Evolutionary conservation across 2,329 filamentous ascomycete species (phyloP).

Genomic region (Sporothrix phasma): DNA sequence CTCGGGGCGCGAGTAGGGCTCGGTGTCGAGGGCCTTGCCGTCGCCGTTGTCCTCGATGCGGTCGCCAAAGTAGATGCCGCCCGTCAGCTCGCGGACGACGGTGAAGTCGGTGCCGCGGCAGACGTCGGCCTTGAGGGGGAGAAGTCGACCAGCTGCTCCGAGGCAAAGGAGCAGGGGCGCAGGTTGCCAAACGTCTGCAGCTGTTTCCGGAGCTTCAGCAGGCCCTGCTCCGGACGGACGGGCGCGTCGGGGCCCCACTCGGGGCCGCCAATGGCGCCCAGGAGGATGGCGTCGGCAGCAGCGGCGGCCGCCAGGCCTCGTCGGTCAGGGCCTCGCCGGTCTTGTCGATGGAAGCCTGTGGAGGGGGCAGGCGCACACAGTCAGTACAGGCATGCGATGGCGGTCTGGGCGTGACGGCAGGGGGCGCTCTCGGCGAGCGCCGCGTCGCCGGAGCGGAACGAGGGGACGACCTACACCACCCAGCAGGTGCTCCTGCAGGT

Average conservation of each 20-base stretch:
- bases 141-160: slow-evolving; percentile 68
- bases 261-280: slow-evolving; percentile 91
- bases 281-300: slow-evolving; percentile 75
- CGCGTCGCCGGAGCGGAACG: slow-evolving; percentile 12
- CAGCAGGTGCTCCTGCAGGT: slow-evolving; percentile 80
- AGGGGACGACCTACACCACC: slow-evolving; percentile 63
- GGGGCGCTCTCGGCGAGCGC: no score
- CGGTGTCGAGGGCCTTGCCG: slow-evolving; percentile 69
- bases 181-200: slow-evolving; percentile 92
- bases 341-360: slow-evolving; percentile 76
- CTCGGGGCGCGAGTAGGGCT: slow-evolving; percentile 75
- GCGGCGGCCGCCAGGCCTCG: slow-evolving; percentile 76
- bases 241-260: slow-evolving; percentile 79
- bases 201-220: slow-evolving; percentile 85
- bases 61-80: slow-evolving; percentile 92
- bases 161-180: slow-evolving; percentile 90
- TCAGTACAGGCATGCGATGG: no score
- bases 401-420: no score
- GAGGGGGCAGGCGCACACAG: not conserved
- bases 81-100: slow-evolving; percentile 84
- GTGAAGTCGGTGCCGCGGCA: slow-evolving; percentile 85
- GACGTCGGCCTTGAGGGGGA: slow-evolving; percentile 77
- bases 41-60: slow-evolving; percentile 69
- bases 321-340: slow-evolving; percentile 71
- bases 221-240: slow-evolving; percentile 84